Base-by-base conservation (phyloP, 2,329 filamentous ascomycete genomes). In the Ophidiomyces ophidiicola region DNA sequence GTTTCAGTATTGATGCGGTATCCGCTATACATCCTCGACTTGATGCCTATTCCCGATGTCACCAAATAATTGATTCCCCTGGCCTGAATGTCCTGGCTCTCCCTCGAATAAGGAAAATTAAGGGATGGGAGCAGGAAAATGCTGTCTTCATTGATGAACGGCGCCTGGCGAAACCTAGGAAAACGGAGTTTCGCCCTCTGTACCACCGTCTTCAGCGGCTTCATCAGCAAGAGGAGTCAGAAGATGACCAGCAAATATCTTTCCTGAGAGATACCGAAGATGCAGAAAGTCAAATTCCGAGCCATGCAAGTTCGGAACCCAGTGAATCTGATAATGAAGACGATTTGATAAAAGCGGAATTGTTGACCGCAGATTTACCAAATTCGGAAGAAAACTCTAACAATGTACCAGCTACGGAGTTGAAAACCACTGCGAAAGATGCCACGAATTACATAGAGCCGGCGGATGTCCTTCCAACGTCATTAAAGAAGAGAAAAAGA, bases 151-250 rank as follows among this genome's bases (percentile, higher is more conserved):
- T 78, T 38, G 79, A 85, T 52, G 83, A 82, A 72, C 56, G 76
- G 41, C 69, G 72, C 40, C 73, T 71, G 47, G 64, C 66, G 41
- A 65, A 67, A 30, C 60, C 69, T 26, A 72, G 61, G 55, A 70
- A 55, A 55, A 78, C 76, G 45, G 72, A 77, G 17, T 77, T 86
- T 57, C 76, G 86, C 38, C 82, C 84, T 5, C 70, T 96, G 12
- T 85, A 94, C 56, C 81, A 93, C 60, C 75, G 78, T 23, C 68
- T 90, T 45, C 73, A 81, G 47, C 74, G 79, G 47, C 74, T 81
- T 53, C 82, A 81, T 46, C 80, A 84, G 29, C 82, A 81, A 25
- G 72, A 72, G n/a, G 84, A 94, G 56, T 92, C 85, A 0, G 87
- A 94, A 47, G 87, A 92, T 48, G 86, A 94, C 46, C 73, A 73